A percentile compares a stretch with the other conserved stretches of the same genome.
Evolutionary conservation across 768 basidiomycete species (phyloP).

Genomic region (Boletus bicolor): DNA sequence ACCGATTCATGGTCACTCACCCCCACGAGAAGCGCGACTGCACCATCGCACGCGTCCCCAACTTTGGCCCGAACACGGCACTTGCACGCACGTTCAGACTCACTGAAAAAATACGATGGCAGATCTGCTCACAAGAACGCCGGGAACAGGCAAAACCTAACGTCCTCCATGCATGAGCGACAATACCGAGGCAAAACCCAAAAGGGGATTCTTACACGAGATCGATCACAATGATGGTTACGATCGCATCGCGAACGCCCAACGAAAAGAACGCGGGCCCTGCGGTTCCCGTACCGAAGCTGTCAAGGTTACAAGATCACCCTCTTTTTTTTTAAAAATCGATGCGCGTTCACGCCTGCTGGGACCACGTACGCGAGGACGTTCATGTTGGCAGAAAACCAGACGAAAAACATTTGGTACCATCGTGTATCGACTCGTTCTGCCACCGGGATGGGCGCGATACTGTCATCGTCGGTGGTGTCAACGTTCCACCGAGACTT

Average conservation of each 20-base stretch:
- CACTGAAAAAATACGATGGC: neutral
- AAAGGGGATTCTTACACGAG: conserved; percentile 34
- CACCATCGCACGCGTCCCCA: conserved; percentile 58
- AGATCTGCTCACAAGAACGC: conserved; percentile 35
- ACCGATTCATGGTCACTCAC: conserved; percentile 28
- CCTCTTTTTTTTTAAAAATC: neutral
- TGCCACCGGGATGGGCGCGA: conserved; percentile 37
- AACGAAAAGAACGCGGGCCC: conserved; percentile 51
- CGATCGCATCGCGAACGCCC: conserved; percentile 40
- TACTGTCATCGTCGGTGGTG: conserved; percentile 20
- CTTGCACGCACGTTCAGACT: conserved; percentile 23
- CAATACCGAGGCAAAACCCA: neutral
- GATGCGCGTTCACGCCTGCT: too few species aligned
- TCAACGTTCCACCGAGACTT: neutral
- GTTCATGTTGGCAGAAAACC: conserved; percentile 48
- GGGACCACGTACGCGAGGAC: conserved; percentile 36
- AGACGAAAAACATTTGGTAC: conserved; percentile 50
- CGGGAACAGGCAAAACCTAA: conserved; percentile 34
- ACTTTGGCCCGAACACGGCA: conserved; percentile 51
- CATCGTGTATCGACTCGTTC: conserved; percentile 39
- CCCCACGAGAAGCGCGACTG: conserved; percentile 54
- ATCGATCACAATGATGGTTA: conserved; percentile 43
- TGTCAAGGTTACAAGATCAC: conserved; percentile 11
- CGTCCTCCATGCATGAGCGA: neutral
- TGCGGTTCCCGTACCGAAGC: conserved; percentile 47